phyloP scores from a whole-genome alignment of 176 grass and related monocot genomes.

The Eleusine coracana region DNA sequence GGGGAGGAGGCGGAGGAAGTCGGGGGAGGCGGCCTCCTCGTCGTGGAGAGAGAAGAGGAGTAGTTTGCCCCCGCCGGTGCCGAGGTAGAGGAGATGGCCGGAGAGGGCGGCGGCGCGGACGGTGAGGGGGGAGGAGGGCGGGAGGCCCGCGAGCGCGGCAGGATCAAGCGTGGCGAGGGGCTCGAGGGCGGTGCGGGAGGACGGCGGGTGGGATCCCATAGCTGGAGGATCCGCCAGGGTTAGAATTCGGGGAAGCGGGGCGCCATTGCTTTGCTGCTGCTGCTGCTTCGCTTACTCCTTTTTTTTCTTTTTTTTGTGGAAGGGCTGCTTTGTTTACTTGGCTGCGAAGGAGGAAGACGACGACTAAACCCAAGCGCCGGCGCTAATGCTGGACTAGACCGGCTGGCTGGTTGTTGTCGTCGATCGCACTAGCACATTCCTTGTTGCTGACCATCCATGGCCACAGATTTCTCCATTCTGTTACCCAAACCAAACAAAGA shows the following conservation, averaged over 20 bases:
- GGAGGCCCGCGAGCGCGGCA: slow-evolving; percentile 61
- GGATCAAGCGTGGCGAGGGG: slow-evolving; percentile 72
- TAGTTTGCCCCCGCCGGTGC: slow-evolving; percentile 89
- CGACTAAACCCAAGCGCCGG: neutral
- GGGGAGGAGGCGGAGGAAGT: slow-evolving; percentile 66
- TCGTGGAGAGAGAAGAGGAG: slow-evolving; percentile 62
- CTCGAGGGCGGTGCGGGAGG: slow-evolving; percentile 57
- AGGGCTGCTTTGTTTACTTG: neutral
- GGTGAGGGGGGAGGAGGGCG: slow-evolving; percentile 64
- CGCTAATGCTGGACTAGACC: neutral
- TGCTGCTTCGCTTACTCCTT: neutral
- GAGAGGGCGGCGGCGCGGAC: slow-evolving; percentile 73
- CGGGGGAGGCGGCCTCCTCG: slow-evolving; percentile 19
- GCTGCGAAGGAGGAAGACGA: slow-evolving; percentile 43
- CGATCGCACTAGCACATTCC: neutral
- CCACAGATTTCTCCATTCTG: neutral
- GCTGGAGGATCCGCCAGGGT: neutral
- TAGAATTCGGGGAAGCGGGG: slow-evolving; percentile 18
- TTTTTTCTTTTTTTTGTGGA: neutral
- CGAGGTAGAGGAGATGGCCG: slow-evolving; percentile 66
- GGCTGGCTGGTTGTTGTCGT: no score
- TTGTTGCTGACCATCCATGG: neutral
- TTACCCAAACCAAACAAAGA: neutral
- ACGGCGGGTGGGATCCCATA: slow-evolving; percentile 45
- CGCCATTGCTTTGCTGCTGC: neutral